A percentile compares a stretch with the other conserved stretches of the same genome.
phyloP scores from a whole-genome alignment of 1,284 basidiomycete species.

The Jaminaea rosea region DNA sequence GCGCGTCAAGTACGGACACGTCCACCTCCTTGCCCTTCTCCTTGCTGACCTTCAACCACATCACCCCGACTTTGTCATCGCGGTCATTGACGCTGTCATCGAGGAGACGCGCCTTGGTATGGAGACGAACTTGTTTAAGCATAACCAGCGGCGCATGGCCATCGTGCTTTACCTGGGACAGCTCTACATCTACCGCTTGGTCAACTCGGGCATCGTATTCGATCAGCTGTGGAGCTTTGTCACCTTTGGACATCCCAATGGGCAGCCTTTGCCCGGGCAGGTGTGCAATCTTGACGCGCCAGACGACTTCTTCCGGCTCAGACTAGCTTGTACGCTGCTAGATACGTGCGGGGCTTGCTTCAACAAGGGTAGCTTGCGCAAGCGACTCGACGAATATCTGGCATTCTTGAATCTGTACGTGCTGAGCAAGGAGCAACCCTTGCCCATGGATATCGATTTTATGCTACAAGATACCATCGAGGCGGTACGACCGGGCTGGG shows the following conservation, averaged over 20 bases:
- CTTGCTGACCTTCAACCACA: conserved; percentile 87
- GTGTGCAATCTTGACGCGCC: conserved; percentile 72
- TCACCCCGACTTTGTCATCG: conserved; percentile 76
- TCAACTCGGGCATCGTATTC: conserved; percentile 80
- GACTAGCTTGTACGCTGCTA: conserved; percentile 80
- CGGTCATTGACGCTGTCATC: conserved; percentile 83
- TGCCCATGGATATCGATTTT: conserved; percentile 96
- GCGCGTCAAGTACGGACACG: conserved; percentile 86
- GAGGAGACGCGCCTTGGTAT: conserved; percentile 84
- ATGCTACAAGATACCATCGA: conserved; percentile 90
- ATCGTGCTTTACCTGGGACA: conserved; percentile 90
- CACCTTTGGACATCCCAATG: conserved; percentile 92
- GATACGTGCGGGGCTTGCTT: conserved; percentile 98
- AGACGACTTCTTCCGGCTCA: conserved; percentile 89
- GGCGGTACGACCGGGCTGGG: conserved; percentile 28
- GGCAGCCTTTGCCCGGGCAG: conserved; percentile 74
- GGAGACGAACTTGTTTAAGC: conserved; percentile 83
- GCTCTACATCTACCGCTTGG: conserved; percentile 89
- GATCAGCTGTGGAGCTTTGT: conserved; percentile 88
- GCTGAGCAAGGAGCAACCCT: conserved; percentile 65
- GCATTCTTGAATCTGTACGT: conserved; percentile 90
- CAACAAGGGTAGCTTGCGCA: conserved; percentile 77
- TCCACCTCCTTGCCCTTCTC: conserved; percentile 84
- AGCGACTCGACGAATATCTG: conserved; percentile 84
- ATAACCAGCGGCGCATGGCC: conserved; percentile 84